Conservation (phyloP, 805 yeast genomes). For the Isabelozyma gotoi region DNA sequence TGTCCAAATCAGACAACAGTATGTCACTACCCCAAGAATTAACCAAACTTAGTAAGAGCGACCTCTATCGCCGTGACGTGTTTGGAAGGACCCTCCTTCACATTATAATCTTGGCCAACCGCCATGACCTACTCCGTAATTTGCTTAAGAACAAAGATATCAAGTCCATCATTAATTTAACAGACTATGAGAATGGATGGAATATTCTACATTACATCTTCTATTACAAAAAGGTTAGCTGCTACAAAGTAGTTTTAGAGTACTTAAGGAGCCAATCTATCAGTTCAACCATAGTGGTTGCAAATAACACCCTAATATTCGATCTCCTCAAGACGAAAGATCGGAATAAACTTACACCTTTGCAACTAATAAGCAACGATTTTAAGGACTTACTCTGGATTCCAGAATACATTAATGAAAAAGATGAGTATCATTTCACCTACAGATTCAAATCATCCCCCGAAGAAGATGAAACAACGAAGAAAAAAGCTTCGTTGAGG, state of each 20-base stretch:
- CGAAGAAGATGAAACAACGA: conserved; percentile 1
- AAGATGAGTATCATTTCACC: conserved; percentile 25
- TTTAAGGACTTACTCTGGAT: conserved; percentile 42
- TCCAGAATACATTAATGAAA: conserved; percentile 41
- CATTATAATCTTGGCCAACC: conserved; percentile 49
- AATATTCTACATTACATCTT: conserved; percentile 74
- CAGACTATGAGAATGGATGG: conserved; percentile 80
- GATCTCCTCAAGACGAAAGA: conserved; percentile 60
- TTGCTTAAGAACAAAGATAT: conserved; percentile 49
- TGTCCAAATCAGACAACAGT: not conserved
- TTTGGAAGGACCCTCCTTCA: conserved; percentile 73
- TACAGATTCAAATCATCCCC: conserved; percentile 15
- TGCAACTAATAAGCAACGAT: conserved; percentile 60
- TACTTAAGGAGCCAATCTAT: conserved; percentile 13
- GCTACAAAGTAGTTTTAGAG: conserved; percentile 45
- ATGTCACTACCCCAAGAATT: not conserved
- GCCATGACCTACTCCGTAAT: conserved; percentile 44
- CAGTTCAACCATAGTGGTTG: conserved; percentile 11
- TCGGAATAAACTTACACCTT: conserved; percentile 68
- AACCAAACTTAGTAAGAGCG: conserved; percentile 27
- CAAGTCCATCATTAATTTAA: conserved; percentile 35
- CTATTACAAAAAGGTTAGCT: conserved; percentile 52
- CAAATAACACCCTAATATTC: conserved; percentile 20
- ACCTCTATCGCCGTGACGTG: conserved; percentile 54
- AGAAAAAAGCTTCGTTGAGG: not conserved